Conservation (phyloP, 345 rosid genomes). For the Eutrema yunnanense region DNA sequence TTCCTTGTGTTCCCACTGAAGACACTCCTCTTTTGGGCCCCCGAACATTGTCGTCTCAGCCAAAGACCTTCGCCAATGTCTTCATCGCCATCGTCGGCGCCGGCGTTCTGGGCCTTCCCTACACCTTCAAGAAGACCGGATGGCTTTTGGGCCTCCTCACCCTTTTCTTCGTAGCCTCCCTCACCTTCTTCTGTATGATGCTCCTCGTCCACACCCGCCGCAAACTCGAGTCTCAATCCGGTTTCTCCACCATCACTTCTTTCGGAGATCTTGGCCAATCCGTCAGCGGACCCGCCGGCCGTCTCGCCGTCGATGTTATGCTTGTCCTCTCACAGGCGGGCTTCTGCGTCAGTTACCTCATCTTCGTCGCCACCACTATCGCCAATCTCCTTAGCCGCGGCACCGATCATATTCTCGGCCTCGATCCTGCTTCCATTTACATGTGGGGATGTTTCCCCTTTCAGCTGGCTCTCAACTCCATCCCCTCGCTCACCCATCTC, state of each 20-base stretch:
- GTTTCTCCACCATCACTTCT: constrained; percentile 52
- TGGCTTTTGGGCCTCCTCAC: constrained; percentile 61
- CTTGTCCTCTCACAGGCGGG: constrained; percentile 68
- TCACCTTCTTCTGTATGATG: constrained; percentile 69
- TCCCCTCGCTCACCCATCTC: constrained; percentile 56
- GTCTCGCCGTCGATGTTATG: constrained; percentile 52
- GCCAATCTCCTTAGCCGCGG: constrained; percentile 35
- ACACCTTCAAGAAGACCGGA: constrained; percentile 67
- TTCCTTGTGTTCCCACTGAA: constrained; percentile 31
- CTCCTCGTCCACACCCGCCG: constrained; percentile 61
- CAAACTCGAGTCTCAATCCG: constrained; percentile 45
- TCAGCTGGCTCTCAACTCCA: constrained; percentile 66
- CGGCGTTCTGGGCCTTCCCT: constrained; percentile 73
- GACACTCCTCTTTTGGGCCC: constrained; percentile 37
- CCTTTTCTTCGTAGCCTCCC: constrained; percentile 47
- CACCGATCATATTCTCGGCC: constrained; percentile 34
- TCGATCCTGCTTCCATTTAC: constrained; percentile 46
- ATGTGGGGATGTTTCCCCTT: constrained; percentile 71
- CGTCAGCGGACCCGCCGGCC: constrained; percentile 52
- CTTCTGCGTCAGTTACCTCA: constrained; percentile 62
- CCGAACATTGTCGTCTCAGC: constrained; percentile 41
- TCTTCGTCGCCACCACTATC: constrained; percentile 55
- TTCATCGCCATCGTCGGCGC: constrained; percentile 76
- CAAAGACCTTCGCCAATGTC: constrained; percentile 65
- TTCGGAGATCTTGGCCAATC: constrained; percentile 60